Evolutionary conservation across 2,329 filamentous ascomycete species (phyloP).

Genomic region (Lasiodiplodia hormozganensis): DNA sequence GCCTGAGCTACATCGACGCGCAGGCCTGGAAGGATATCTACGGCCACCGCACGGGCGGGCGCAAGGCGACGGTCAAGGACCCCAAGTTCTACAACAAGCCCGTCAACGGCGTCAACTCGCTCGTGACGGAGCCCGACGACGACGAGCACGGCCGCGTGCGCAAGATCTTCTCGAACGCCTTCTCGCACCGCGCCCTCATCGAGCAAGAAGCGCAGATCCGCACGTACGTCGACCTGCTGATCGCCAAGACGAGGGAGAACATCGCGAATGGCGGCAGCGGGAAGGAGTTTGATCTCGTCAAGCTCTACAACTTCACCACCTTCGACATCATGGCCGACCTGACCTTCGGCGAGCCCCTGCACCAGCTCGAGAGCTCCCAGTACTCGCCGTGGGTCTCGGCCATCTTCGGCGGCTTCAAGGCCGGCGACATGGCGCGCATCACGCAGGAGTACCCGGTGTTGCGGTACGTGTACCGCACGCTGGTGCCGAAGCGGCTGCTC

Average conservation of each 20-base stretch:
- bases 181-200: conserved; percentile 47
- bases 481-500: background rate
- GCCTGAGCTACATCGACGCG: conserved; percentile 52
- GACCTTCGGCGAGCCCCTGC: conserved; percentile 41
- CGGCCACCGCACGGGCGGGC: conserved; percentile 41
- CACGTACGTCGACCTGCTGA: conserved; percentile 49
- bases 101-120: conserved; percentile 43
- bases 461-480: background rate
- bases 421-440: background rate
- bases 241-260: conserved; percentile 41
- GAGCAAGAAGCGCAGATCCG: conserved; percentile 50
- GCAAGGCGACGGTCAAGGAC: conserved; percentile 37
- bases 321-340: conserved; percentile 45
- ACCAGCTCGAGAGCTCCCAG: conserved; percentile 37
- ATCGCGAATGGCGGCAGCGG: background rate
- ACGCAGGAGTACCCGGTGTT: background rate
- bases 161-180: conserved; percentile 48
- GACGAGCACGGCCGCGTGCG: conserved; percentile 50
- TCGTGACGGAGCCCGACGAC: conserved; percentile 44
- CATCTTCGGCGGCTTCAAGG: conserved; percentile 39
- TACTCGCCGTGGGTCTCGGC: conserved; percentile 42
- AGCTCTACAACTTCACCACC: conserved; percentile 42
- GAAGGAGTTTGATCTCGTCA: conserved; percentile 13
- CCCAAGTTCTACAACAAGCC: conserved; percentile 38
- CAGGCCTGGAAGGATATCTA: conserved; percentile 51